Base-by-base conservation (phyloP, 352 stramenopile genomes). In the Phytopythium cucurbitacearum region DNA sequence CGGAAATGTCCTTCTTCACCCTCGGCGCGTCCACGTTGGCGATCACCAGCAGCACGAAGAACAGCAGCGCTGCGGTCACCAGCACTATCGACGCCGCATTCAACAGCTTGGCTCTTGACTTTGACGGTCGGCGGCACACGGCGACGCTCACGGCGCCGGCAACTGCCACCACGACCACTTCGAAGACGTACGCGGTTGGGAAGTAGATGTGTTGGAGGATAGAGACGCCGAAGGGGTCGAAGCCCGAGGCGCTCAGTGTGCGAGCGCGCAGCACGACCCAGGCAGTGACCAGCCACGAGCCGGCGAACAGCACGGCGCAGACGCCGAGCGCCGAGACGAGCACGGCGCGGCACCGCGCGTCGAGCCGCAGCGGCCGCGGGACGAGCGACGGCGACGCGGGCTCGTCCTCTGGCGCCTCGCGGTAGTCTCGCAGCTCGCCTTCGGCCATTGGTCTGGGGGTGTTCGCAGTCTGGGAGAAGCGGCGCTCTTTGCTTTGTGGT, bases 21-120 rank as follows among this genome's bases (percentile, higher is more conserved):
- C 8, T 13, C 15, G 40, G 51, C 39, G 57, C 21, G 40, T 59
- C 50, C 39, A 64, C 45, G 38, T 64, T 41, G 34, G 51, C 57
- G 28, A 50, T 28, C 13, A 60, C 32, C 16, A 52, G 45, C 35
- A 53, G 9, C 33, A 40, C 40, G 0, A 48, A 40, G 35, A 64
- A 59, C 12, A 35, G 34, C 10, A 54, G 33, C 11, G 35, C 21
- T 8, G 57, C 0, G 0, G 8, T 21, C 5, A 40, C 34, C 4
- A 64, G 51, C 45, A 59, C 40, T n/a, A 28, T 38, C n/a, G 47
- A 46, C 2, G n/a, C 15, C 28, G 28, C 5, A 15, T n/a, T 49
- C 36, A 64, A 40, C 39, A 48, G 10, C 4, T 37, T 15, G 12
- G 35, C 37, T 4, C 48, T 37, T 12, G 37, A 2, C 36, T 36